phyloP scores from a whole-genome alignment of 768 basidiomycete species.

The Galerina marginata region DNA sequence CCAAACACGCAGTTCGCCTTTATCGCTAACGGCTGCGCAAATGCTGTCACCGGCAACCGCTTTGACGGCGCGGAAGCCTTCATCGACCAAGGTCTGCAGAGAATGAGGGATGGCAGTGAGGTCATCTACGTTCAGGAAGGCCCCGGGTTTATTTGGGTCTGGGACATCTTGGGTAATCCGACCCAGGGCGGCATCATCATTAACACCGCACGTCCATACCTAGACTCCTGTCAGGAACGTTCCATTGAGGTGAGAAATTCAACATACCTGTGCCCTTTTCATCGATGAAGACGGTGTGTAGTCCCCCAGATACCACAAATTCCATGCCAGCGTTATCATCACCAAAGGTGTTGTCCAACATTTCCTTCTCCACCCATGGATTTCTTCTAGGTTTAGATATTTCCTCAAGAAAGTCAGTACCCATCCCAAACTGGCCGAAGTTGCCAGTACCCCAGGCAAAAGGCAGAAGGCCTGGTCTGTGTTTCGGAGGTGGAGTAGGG shows the following conservation, averaged over 20 bases:
- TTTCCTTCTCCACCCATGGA: conserved; percentile 76
- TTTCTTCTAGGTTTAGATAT: conserved; percentile 79
- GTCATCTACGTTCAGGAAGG: conserved; percentile 59
- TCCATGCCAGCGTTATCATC: conserved; percentile 81
- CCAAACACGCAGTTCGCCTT: conserved; percentile 89
- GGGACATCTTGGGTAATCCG: conserved; percentile 68
- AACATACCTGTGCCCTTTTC: conserved; percentile 86
- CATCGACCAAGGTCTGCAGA: conserved; percentile 70
- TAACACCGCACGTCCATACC: conserved; percentile 87
- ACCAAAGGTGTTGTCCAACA: conserved; percentile 74
- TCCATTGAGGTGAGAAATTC: conserved; percentile 7
- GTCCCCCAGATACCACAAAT: conserved; percentile 79
- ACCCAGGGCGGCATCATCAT: conserved; percentile 89
- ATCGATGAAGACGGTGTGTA: conserved; percentile 90
- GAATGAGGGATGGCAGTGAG: conserved; percentile 68
- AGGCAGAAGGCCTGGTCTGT: conserved; percentile 70
- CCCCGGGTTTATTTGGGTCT: conserved; percentile 64
- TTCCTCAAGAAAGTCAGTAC: conserved; percentile 74
- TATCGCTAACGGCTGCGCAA: conserved; percentile 79
- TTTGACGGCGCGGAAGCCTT: conserved; percentile 83
- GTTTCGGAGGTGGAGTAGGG: conserved; percentile 58
- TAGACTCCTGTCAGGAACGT: conserved; percentile 33
- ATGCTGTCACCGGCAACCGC: conserved; percentile 89
- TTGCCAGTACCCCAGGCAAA: conserved; percentile 94
- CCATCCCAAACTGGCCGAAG: conserved; percentile 95